Base-by-base conservation (phyloP, 306 rosid genomes). In the cucumber (Cucumis sativus) region DNA sequence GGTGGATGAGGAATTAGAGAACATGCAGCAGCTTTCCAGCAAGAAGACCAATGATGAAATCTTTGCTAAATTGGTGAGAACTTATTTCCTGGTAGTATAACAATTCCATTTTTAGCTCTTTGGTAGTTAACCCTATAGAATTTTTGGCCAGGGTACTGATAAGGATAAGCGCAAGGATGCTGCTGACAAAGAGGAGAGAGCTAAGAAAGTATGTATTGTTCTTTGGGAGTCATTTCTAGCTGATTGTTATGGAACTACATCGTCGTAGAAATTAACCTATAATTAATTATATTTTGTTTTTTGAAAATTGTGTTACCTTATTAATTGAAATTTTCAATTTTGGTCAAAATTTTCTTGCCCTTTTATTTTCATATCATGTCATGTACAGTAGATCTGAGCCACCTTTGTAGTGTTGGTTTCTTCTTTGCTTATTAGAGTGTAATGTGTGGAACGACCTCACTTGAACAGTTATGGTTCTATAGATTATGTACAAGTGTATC, bases 91-190 rank as follows among this genome's bases (percentile, higher is more conserved):
- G 45, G 12, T 21, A 66, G 10, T 35, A 8, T 28, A 1, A 14
- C 37, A n/a, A 51, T 14, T 76, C 17, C 25, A 10, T 9, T 7
- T 17, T 61, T 52, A 15, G 12, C 21, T 39, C 35, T 4, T 66
- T 51, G 7, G 17, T 51, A 23, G 57, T 5, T 80, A 15, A 79
- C 37, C 8, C 1, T 7, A 49, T 6, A 16, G 12, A 28, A 4
- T 55, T 74, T 10, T 8, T 75, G 67, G 14, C 5, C 65, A 96
- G 98, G 92, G 99, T 59, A 85, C 94, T 83, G 99, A 92, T 52
- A 96, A 96, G 86, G 99, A 96, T 67, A 96, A 85, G 80, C 93
- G 91, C 78, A 96, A 86, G 77, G 99, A 96, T 18, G 89, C 84
- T 52, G 80, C 85, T 75, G 97, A 96, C 43, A 96, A 89, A 85